These are phyloP conservation scores for Phaffia australis DNA, from an alignment of 768 basidiomycete species.

Conservation along the genomic window DNA sequence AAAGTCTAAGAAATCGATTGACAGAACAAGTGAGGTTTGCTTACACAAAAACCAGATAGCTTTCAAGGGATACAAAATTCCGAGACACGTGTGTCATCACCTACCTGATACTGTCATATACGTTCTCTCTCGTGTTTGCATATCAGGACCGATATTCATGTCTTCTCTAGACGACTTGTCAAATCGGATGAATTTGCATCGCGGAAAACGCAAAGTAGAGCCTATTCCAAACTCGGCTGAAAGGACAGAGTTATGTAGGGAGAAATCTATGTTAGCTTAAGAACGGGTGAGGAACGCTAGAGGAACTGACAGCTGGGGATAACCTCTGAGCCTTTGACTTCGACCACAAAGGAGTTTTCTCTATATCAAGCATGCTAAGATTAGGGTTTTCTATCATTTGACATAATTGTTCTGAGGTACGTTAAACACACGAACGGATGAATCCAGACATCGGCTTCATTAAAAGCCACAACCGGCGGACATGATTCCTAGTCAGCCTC, in stretches of 20 bases:
- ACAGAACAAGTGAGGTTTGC: too few relatives aligned
- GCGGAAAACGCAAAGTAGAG: slow-evolving; percentile 88
- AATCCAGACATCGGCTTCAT: slow-evolving; percentile 64
- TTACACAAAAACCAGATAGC: too few relatives aligned
- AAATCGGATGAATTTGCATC: slow-evolving; percentile 66
- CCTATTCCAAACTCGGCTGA: slow-evolving; percentile 72
- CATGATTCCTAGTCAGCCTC: not conserved
- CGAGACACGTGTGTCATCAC: too few relatives aligned
- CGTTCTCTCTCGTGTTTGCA: too few relatives aligned
- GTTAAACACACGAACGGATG: slow-evolving; percentile 45
- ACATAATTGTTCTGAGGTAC: slow-evolving; percentile 7
- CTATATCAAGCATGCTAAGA: not conserved
- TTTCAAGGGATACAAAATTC: too few relatives aligned
- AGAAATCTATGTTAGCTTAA: not conserved
- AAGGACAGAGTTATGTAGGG: slow-evolving; percentile 1
- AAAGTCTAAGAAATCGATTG: too few relatives aligned
- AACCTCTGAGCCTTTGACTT: slow-evolving; percentile 89
- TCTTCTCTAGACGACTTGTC: slow-evolving; percentile 44
- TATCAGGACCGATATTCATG: not conserved
- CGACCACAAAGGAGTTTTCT: slow-evolving; percentile 77
- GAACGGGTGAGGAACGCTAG: not conserved
- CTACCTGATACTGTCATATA: too few relatives aligned
- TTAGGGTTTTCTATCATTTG: not conserved
- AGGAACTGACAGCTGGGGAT: slow-evolving; percentile 51
- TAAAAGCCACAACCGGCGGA: not conserved